Evolutionary conservation across 768 basidiomycete genomes (phyloP), one percentile per base, ranked within the genome.

Genomic region (Epithele typhae): DNA sequence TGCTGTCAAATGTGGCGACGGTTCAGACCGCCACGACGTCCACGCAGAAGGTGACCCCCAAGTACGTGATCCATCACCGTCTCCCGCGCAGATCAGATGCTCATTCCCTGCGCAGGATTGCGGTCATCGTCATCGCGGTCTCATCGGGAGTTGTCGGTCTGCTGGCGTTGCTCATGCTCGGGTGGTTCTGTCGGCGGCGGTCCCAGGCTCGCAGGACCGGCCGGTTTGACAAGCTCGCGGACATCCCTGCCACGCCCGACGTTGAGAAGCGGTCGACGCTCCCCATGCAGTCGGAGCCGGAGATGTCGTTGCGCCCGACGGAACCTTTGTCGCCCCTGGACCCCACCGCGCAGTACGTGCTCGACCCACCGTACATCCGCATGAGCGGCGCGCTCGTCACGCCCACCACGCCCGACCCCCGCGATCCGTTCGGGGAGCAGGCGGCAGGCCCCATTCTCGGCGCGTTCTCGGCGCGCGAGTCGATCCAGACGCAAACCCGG

Each of bases 91-190:
- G 14, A 30, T 30, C 27, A 30, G n/a, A n/a, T n/a, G n/a, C n/a
- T n/a, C n/a, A n/a, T n/a, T n/a, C n/a, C n/a, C n/a, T 40, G 17
- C 19, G 23, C 36, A 82, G 76, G 50, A 61, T 61, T 19, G 65
- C 72, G 9, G 64, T 77, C 42, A 74, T 81, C 40, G 76, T 75
- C 5, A 61, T 73, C 27, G 64, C 71, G 27, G 51, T 50, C 1
- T 54, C 52, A 24, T 74, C 68, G 25, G 69, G 69, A n/a, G 59
- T 69, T 7, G 57, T 77, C 10, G 58, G 65, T n/a, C 30, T 74
- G 4, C 56, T 77, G 17, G 63, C 63, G 10, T 33, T 76, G n/a
- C 60, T 65, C 17, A 70, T 79, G 67, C 53, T 66, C 12, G 40
- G 73, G 22, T 79, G 73, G 56, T 51, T 75, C 43, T 34, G 72